Evolutionary conservation across 768 basidiomycete genomes (phyloP), one percentile per base, ranked within the genome.

Genomic region (Termitomyces sp.): DNA sequence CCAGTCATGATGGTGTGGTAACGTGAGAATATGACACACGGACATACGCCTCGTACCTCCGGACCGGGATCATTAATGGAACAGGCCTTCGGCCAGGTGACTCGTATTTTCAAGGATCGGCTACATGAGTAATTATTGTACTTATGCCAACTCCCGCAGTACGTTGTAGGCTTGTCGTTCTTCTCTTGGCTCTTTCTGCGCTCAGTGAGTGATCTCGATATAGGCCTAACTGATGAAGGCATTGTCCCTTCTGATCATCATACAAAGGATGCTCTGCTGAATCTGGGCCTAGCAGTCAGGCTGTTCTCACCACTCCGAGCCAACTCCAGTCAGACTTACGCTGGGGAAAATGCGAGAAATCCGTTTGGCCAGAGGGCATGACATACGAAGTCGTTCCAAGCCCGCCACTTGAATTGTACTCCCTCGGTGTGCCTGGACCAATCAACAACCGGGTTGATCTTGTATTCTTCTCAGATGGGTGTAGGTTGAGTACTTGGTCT

Each of bases 381-480:
- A 41, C n/a, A 21, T 42, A 51, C 9, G 30, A 55, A 6, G 24
- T 32, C 17, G 63, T 63, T 22, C 60, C 64, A 6, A 59, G 59
- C 26, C 84, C 83, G 1, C 73, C 74, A 2, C 70, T 88, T 35
- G 77, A 85, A 55, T 64, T 88, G 8, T 59, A 74, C 10, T 82
- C 84, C 42, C 72, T 90, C 24, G 71, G 81, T 26, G 69, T 77
- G 5, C 85, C 87, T 32, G 88, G 88, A 0, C 73, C 80, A 8
- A 76, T 82, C 11, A 64, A 65, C 37, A 90, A 90, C 64, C 80
- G 89, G 17, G 79, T 89, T 24, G 83, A 89, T 69, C 70, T 91
- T 9, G 81, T 88, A 11, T 90, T 90, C 70, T 89, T 90, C 66
- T 77, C 81, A 0, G 88, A 90, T 58, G 88, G 89, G 34, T 90